These are phyloP conservation scores for Chiua virens DNA, from an alignment of 768 basidiomycete genomes.

Conservation along the genomic window DNA sequence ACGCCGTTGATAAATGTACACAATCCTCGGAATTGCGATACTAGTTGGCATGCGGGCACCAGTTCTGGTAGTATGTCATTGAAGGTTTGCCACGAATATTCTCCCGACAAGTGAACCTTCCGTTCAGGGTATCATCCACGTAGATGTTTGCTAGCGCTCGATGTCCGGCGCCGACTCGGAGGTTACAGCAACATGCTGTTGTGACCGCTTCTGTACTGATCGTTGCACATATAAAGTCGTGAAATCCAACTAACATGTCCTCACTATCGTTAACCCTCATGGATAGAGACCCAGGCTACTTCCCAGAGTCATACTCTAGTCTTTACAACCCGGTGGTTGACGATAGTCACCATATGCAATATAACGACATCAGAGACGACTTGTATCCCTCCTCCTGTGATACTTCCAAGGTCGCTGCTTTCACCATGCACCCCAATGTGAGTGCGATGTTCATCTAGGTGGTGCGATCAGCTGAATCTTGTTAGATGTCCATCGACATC, in stretches of 20 bases:
- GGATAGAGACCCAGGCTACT: slow-evolving; percentile 1
- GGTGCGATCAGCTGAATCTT: slow-evolving; percentile 1
- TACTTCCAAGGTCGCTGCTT: neutral
- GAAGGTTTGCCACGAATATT: neutral
- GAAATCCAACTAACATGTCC: neutral
- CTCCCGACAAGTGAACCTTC: neutral
- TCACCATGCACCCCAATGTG: slow-evolving; percentile 4
- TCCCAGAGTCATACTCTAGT: slow-evolving; percentile 7
- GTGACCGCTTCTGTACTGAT: neutral
- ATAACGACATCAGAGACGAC: neutral
- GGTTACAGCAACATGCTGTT: slow-evolving; percentile 30
- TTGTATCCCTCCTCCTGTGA: neutral
- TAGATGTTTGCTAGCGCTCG: neutral
- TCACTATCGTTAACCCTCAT: slow-evolving; percentile 12
- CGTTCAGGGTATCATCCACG: neutral
- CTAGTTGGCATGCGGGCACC: slow-evolving; percentile 14
- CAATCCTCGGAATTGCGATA: slow-evolving; percentile 22
- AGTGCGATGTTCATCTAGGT: slow-evolving; percentile 3
- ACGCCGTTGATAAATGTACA: neutral
- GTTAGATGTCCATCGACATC: slow-evolving; percentile 3
- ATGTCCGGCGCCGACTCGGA: neutral
- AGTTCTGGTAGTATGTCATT: no score
- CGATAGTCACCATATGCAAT: neutral
- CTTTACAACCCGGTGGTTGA: neutral
- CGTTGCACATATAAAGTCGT: slow-evolving; percentile 12